Evolutionary conservation across 495 filamentous ascomycete species (phyloP).

Genomic region (Talaromyces nanjingensis): DNA sequence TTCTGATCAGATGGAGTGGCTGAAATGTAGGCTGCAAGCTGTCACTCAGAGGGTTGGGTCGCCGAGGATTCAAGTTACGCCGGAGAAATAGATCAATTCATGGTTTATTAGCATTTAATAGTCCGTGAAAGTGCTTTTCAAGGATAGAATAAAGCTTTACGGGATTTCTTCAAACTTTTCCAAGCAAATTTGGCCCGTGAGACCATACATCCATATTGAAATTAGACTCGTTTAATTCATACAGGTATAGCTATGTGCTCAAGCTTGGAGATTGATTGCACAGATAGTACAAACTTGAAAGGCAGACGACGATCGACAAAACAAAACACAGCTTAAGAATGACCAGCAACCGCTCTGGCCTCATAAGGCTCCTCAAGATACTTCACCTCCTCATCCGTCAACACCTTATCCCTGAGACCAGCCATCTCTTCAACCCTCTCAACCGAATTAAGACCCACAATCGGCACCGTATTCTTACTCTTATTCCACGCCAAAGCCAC

Average conservation of each 20-base stretch:
- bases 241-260: too few species aligned
- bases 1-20: conserved; percentile 17
- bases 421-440: conserved; percentile 49
- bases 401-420: conserved; percentile 21
- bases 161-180: too few species aligned
- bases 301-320: background rate
- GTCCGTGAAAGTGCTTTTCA: too few species aligned
- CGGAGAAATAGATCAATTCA: background rate
- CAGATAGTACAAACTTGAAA: background rate
- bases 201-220: too few species aligned
- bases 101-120: too few species aligned
- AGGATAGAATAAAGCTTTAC: too few species aligned
- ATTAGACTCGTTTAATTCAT: too few species aligned
- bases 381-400: conserved; percentile 6
- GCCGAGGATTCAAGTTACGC: background rate
- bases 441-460: conserved; percentile 46
- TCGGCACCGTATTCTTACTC: background rate
- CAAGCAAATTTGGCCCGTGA: too few species aligned
- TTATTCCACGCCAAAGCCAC: conserved; percentile 50
- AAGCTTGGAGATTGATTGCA: too few species aligned
- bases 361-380: conserved; percentile 8
- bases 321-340: conserved; percentile 1
- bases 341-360: conserved; percentile 9
- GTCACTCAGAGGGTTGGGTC: background rate
- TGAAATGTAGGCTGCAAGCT: conserved; percentile 8